phyloP scores from a whole-genome alignment of 75 land plant species.

The Adiantum capillusveneris region DNA sequence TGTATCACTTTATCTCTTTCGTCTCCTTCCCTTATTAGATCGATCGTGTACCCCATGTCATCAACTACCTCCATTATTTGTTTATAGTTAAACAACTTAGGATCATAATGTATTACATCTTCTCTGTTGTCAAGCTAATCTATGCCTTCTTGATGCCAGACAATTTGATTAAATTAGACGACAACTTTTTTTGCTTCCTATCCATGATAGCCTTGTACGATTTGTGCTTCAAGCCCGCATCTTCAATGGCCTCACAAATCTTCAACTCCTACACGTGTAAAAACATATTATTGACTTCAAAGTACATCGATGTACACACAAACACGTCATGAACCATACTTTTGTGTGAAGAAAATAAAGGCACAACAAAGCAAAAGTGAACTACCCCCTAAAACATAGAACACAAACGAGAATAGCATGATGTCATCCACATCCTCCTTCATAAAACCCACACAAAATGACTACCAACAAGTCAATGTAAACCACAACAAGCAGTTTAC shows the following conservation, averaged over 20 bases:
- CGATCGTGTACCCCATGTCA: slow-evolving; percentile 78
- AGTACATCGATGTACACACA: too few relatives aligned
- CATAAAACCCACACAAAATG: too few relatives aligned
- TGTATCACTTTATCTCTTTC: slow-evolving; percentile 62
- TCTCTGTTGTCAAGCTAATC: slow-evolving; percentile 84
- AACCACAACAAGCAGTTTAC: too few relatives aligned
- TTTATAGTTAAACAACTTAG: slow-evolving; percentile 27
- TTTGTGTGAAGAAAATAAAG: too few relatives aligned
- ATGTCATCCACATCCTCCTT: too few relatives aligned
- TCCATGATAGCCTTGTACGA: slow-evolving; percentile 40
- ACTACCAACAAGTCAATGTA: too few relatives aligned
- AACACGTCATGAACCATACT: too few relatives aligned
- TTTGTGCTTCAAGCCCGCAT: slow-evolving; percentile 47
- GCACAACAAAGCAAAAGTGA: too few relatives aligned
- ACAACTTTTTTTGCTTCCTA: slow-evolving; percentile 37
- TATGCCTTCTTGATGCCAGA: slow-evolving; percentile 74
- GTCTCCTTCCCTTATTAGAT: slow-evolving; percentile 57
- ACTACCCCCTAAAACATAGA: too few relatives aligned
- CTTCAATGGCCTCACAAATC: slow-evolving; percentile 70
- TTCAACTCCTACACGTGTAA: slow-evolving; percentile 53
- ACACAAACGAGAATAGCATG: too few relatives aligned
- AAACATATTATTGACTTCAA: neutral
- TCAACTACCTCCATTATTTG: slow-evolving; percentile 43
- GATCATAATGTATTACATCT: slow-evolving; percentile 75
- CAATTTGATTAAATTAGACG: slow-evolving; percentile 48